These are phyloP conservation scores for Aspergillus transmontanensis DNA, from an alignment of 2,329 filamentous ascomycete genomes.

Conservation along the genomic window DNA sequence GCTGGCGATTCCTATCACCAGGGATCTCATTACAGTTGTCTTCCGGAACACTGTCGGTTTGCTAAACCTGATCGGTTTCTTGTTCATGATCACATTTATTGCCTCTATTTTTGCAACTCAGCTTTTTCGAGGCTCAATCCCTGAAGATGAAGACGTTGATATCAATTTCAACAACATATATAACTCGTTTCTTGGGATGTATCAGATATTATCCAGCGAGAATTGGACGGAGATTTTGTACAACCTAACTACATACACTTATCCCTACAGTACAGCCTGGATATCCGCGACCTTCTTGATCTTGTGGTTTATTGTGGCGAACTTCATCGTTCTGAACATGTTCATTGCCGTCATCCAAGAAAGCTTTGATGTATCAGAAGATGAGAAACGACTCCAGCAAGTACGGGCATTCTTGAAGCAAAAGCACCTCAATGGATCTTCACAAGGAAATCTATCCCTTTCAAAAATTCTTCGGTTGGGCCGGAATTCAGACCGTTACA, in stretches of 20 bases:
- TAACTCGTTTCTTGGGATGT: constrained; percentile 97
- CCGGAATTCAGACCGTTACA: constrained; percentile 62
- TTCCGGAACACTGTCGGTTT: constrained; percentile 91
- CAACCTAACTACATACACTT: constrained; percentile 71
- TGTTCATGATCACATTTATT: constrained; percentile 92
- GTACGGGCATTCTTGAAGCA: constrained; percentile 92
- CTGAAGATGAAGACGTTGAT: constrained; percentile 64
- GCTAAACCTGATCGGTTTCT: constrained; percentile 90
- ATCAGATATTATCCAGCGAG: constrained; percentile 92
- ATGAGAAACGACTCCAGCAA: constrained; percentile 95
- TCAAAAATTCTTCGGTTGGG: constrained; percentile 65
- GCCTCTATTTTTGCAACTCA: constrained; percentile 92
- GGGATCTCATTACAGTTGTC: constrained; percentile 81
- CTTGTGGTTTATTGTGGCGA: constrained; percentile 92
- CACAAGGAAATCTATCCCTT: constrained; percentile 66
- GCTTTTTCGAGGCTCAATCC: constrained; percentile 85
- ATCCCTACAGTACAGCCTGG: constrained; percentile 74
- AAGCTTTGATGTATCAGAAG: constrained; percentile 97
- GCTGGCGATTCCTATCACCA: constrained; percentile 81
- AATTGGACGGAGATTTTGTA: constrained; percentile 93
- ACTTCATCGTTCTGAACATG: constrained; percentile 98
- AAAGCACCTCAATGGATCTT: constrained; percentile 74
- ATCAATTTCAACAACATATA: constrained; percentile 88
- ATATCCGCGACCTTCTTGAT: constrained; percentile 89
- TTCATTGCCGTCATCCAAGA: constrained; percentile 99